A percentile compares a stretch with the other conserved stretches of the same genome.
These are phyloP conservation scores for Fusarium dimerum DNA, from an alignment of 2,329 filamentous ascomycete species.

Conservation along the genomic window DNA sequence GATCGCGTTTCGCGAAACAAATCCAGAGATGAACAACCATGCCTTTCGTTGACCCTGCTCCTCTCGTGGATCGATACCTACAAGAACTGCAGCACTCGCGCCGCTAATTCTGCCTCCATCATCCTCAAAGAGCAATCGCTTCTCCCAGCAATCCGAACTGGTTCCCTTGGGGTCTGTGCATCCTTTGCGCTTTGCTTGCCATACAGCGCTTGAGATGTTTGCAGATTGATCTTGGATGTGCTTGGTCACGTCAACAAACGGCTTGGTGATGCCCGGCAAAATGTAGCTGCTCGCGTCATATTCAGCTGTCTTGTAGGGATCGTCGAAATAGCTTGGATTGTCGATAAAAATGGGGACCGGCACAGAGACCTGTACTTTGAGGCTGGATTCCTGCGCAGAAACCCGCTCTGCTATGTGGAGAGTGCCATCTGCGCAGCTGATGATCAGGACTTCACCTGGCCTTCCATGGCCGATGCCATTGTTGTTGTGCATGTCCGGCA, in stretches of 20 bases:
- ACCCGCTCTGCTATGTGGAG: constrained; percentile 42
- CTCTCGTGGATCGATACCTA: constrained; percentile 50
- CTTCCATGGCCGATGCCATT: constrained; percentile 58
- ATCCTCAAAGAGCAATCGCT: constrained; percentile 56
- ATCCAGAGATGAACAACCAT: constrained; percentile 61
- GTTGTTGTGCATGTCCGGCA: constrained; percentile 50
- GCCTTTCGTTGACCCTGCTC: constrained; percentile 48
- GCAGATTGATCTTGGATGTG: constrained; percentile 36
- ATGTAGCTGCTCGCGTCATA: constrained; percentile 57
- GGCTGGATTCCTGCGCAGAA: constrained; percentile 19
- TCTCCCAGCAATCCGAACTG: constrained; percentile 38
- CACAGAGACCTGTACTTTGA: constrained; percentile 37
- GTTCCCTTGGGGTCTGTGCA: constrained; percentile 7
- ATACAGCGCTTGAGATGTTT: constrained; percentile 48
- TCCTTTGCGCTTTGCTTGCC: constrained; percentile 31
- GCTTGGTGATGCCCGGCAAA: constrained; percentile 46
- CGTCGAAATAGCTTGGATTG: constrained; percentile 59
- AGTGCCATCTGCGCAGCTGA: constrained; percentile 45
- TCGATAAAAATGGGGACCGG: constrained; percentile 49
- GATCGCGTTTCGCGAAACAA: constrained; percentile 49
- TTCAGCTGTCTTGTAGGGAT: constrained; percentile 47
- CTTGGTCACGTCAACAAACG: constrained; percentile 37
- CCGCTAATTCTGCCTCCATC: constrained; percentile 52
- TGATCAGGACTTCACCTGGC: constrained; percentile 43
- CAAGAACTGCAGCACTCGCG: constrained; percentile 52